Evolutionary conservation across 2,329 filamentous ascomycete species (phyloP).

Genomic region (Ophiostoma sp.): DNA sequence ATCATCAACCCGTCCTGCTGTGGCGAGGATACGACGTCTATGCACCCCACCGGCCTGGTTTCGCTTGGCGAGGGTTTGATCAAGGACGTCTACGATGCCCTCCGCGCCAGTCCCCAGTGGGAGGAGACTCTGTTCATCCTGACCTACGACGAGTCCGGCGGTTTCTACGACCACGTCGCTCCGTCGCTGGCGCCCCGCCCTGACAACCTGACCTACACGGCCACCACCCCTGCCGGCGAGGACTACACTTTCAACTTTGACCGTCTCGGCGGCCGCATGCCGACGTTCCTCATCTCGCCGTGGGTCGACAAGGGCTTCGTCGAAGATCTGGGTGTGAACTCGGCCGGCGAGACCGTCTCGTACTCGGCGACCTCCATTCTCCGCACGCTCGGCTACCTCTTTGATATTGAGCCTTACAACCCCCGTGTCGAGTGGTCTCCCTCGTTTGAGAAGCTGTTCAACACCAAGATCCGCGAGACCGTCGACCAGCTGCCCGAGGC

Average conservation of each 20-base stretch:
- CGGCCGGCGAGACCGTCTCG: slow-evolving; percentile 33
- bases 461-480: slow-evolving; percentile 16
- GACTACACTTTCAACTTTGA: slow-evolving; percentile 38
- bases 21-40: slow-evolving; percentile 39
- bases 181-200: slow-evolving; percentile 39
- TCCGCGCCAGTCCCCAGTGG: slow-evolving; percentile 42
- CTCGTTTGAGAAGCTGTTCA: slow-evolving; percentile 33
- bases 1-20: slow-evolving; percentile 50
- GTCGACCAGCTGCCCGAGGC: slow-evolving; percentile 20
- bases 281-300: slow-evolving; percentile 39
- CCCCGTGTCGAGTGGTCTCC: slow-evolving; percentile 37
- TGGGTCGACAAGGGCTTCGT: slow-evolving; percentile 40
- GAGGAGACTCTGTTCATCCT: slow-evolving; percentile 43
- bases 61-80: slow-evolving; percentile 41
- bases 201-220: slow-evolving; percentile 36
- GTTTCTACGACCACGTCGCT: slow-evolving; percentile 43
- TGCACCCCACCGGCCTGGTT: slow-evolving; percentile 42
- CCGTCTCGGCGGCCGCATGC: slow-evolving; percentile 40
- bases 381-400: slow-evolving; percentile 39
- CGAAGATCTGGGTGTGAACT: slow-evolving; percentile 36
- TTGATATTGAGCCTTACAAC: slow-evolving; percentile 37
- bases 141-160: slow-evolving; percentile 45
- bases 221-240: slow-evolving; percentile 34
- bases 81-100: slow-evolving; percentile 42
- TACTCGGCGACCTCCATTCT: slow-evolving; percentile 43